Evolutionary conservation across 2,329 filamentous ascomycete genomes (phyloP), one percentile per base, ranked within the genome.

Genomic region (Fonsecaea erecta): DNA sequence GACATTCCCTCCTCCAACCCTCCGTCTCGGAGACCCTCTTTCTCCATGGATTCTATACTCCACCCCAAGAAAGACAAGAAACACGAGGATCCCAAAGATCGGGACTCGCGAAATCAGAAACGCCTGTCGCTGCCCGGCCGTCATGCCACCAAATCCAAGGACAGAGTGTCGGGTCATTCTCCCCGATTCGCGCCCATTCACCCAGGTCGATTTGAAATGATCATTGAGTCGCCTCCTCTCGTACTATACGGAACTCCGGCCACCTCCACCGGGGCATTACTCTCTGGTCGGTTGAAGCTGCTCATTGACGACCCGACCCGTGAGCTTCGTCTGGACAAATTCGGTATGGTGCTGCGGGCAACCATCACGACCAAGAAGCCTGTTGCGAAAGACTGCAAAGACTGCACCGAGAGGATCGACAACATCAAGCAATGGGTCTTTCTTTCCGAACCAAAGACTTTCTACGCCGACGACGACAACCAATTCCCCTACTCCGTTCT

Each of bases 401-500:
- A 91, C 59, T 98, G 95, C 81, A 79, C 85, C 65, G 84, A 85
- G 68, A 88, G 90, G 74, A 85, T 84, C 64, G 92, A 88, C 37
- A 88, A 93, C 75, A 79, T 98, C 68, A 89, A 90, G 76, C 86
- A 84, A 60, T 97, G 93, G 92, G 85, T 86, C 34, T 90, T 98
- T 73, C 79, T 96, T 64, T 84, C 84, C 18, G 82, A 85, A 64
- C 72, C 81, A 11, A 76, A 80, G 16, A 73, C 73, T 1, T 79
- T 84, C 71, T 66, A 70, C 35, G 73, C 77, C 51, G 78, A 78
- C 57, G 88, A 90, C 66, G 79, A 84, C 56, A 92, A 97, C 77
- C 84, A 87, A 52, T 96, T 93, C 75, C 94, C 95, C 55, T 97
- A 97, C 78, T 96, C 92, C 72, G 89, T 92, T 71, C 83, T 97